Percentiles rank a stretch among this genome's conserved stretches.
These are phyloP conservation scores for Naegleria gruberi DNA, from an alignment of 208 protist genomes.

Conservation along the genomic window DNA sequence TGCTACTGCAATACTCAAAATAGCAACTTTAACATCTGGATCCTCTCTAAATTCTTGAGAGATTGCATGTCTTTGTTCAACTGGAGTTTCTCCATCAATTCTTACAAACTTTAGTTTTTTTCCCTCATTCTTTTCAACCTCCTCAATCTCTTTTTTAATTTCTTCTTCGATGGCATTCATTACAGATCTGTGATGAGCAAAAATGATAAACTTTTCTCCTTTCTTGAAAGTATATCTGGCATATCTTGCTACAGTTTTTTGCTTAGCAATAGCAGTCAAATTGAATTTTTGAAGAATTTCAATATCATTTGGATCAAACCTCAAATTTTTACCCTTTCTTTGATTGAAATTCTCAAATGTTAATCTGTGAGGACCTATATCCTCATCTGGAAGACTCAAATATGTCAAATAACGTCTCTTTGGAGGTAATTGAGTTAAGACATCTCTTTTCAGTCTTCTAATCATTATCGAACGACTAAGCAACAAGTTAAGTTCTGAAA, in stretches of 20 bases:
- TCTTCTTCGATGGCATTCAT: conserved; percentile 70
- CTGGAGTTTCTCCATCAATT: conserved; percentile 68
- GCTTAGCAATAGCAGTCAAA: not conserved
- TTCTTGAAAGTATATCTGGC: conserved; percentile 60
- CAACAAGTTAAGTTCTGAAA: conserved; percentile 76
- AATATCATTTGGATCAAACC: conserved; percentile 8
- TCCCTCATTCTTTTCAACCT: conserved; percentile 41
- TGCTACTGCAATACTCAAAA: conserved; percentile 50
- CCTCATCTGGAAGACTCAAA: conserved; percentile 7
- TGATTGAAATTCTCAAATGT: not conserved
- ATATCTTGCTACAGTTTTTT: conserved; percentile 72
- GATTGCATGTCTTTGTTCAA: conserved; percentile 53
- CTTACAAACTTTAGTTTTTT: conserved; percentile 70
- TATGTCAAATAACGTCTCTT: conserved; percentile 25
- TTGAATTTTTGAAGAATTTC: not conserved
- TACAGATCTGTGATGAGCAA: conserved; percentile 81
- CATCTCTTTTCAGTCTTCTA: conserved; percentile 75
- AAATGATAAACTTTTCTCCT: conserved; percentile 78
- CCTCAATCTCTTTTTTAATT: conserved; percentile 54
- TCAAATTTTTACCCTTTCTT: not conserved
- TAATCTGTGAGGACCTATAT: not conserved
- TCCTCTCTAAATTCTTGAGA: conserved; percentile 64
- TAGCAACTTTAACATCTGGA: conserved; percentile 59
- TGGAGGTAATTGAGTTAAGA: conserved; percentile 14
- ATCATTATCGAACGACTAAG: conserved; percentile 75